Evolutionary conservation across 306 rosid species (phyloP).

Genomic region (Nissolia schottii): DNA sequence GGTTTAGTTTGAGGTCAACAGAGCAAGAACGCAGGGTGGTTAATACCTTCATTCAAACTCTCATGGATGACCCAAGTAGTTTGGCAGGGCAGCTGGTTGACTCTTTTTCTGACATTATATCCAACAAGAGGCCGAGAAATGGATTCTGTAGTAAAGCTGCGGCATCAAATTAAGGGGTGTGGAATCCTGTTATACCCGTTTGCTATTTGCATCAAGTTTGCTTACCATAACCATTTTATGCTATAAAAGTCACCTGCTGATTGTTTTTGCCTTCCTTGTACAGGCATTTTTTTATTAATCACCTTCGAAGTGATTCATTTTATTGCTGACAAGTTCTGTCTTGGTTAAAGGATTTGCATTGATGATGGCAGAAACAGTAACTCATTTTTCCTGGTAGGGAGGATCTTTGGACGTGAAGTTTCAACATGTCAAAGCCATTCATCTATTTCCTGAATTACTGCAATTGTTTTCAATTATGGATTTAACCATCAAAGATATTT

Average conservation of each 20-base stretch:
- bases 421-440: conserved; percentile 40
- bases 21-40: conserved; percentile 98
- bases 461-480: conserved; percentile 39
- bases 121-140: conserved; percentile 78
- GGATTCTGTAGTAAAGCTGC: conserved; percentile 59
- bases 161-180: conserved; percentile 46
- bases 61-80: conserved; percentile 90
- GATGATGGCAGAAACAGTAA: conserved; percentile 44
- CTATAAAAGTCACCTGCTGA: conserved; percentile 45
- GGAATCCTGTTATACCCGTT: conserved; percentile 17
- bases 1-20: conserved; percentile 97
- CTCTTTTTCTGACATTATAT: conserved; percentile 81
- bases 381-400: conserved; percentile 46
- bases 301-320: conserved; percentile 51
- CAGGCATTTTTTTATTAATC: conserved; percentile 70
- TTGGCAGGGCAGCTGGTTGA: conserved; percentile 98
- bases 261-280: conserved; percentile 55
- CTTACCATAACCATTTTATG: conserved; percentile 23
- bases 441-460: conserved; percentile 31
- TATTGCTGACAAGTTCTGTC: conserved; percentile 45
- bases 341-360: conserved; percentile 41
- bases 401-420: conserved; percentile 38
- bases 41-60: conserved; percentile 88
- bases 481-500: conserved; percentile 39
- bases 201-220: conserved; percentile 35